Evolutionary conservation across 495 filamentous ascomycete genomes (phyloP).

Genomic region (Aeminium ludgeri): DNA sequence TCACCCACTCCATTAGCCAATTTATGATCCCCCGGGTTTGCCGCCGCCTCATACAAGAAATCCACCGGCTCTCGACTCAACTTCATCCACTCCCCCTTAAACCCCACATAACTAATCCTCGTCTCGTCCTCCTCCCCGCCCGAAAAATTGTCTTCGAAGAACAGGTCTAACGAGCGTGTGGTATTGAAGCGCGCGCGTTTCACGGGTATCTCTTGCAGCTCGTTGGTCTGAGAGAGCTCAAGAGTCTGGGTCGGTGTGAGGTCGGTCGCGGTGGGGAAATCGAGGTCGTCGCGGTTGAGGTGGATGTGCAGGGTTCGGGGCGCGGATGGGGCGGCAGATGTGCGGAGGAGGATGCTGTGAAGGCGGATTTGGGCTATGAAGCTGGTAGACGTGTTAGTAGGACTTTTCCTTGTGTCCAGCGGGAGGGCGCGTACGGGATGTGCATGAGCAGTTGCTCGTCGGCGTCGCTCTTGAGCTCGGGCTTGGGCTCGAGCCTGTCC

Average conservation of each 20-base stretch:
- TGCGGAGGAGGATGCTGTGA: slow-evolving; percentile 71
- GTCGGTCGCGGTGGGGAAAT: slow-evolving; percentile 61
- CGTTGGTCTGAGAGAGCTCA: slow-evolving; percentile 57
- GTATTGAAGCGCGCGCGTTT: slow-evolving; percentile 79
- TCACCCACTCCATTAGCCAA: slow-evolving; percentile 24
- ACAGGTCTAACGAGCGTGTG: slow-evolving; percentile 58
- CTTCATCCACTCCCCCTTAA: slow-evolving; percentile 83
- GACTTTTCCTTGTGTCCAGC: background rate
- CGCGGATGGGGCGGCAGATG: slow-evolving; percentile 49
- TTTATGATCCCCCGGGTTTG: slow-evolving; percentile 74
- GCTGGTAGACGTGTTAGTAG: slow-evolving; percentile 28
- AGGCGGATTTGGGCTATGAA: slow-evolving; percentile 90
- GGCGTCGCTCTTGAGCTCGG: slow-evolving; percentile 64
- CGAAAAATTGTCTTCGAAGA: slow-evolving; percentile 59
- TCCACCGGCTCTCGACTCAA: slow-evolving; percentile 66
- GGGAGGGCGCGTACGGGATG: slow-evolving; percentile 46
- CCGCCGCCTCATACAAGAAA: slow-evolving; percentile 82
- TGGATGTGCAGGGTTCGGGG: slow-evolving; percentile 71
- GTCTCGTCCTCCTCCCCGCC: slow-evolving; percentile 55
- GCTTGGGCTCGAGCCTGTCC: slow-evolving; percentile 50
- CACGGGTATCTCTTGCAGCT: slow-evolving; percentile 71
- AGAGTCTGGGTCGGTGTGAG: slow-evolving; percentile 57
- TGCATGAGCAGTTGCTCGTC: slow-evolving; percentile 90
- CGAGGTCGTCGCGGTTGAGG: slow-evolving; percentile 69
- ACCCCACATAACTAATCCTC: slow-evolving; percentile 65